Conservation (phyloP, 192 early-diverging fungal species). For the Entomortierella beljakovae region DNA sequence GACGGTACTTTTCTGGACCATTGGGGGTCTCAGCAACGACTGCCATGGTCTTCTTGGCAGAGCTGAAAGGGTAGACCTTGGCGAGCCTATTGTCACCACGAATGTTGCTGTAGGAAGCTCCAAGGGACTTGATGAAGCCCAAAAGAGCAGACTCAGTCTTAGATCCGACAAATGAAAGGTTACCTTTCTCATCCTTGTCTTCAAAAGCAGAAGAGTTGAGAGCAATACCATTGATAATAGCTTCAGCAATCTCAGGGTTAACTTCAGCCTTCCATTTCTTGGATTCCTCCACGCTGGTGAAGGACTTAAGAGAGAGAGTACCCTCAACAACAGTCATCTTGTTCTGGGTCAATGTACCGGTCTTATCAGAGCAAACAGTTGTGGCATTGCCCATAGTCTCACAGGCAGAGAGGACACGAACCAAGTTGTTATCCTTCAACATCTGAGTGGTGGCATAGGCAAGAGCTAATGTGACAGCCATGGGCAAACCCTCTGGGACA, state of each 20-base stretch:
- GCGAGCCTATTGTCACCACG: constrained; percentile 63
- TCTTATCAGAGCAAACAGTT: constrained; percentile 89
- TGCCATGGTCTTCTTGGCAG: constrained; percentile 91
- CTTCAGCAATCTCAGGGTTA: constrained; percentile 51
- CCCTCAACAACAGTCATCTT: constrained; percentile 83
- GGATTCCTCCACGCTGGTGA: constrained; percentile 55
- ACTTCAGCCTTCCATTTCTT: constrained; percentile 64
- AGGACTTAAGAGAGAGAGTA: constrained; percentile 60
- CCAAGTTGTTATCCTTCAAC: constrained; percentile 84
- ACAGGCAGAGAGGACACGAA: constrained; percentile 81
- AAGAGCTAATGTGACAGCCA: constrained; percentile 88
- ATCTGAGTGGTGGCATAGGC: constrained; percentile 87
- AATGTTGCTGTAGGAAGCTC: constrained; percentile 68
- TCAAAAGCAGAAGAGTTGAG: constrained; percentile 85
- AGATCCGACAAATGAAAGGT: constrained; percentile 75
- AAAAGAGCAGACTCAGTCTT: constrained; percentile 87
- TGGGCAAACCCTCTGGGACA: constrained; percentile 89
- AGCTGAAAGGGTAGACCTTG: constrained; percentile 90
- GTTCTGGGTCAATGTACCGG: constrained; percentile 89
- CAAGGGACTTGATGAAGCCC: constrained; percentile 71
- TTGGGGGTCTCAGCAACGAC: constrained; percentile 65
- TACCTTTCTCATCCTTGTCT: constrained; percentile 72
- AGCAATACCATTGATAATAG: constrained; percentile 69
- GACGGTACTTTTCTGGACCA: constrained; percentile 57
- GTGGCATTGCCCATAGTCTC: constrained; percentile 90